Conservation (phyloP, 768 basidiomycete genomes). For the Termitomyces heimii region DNA sequence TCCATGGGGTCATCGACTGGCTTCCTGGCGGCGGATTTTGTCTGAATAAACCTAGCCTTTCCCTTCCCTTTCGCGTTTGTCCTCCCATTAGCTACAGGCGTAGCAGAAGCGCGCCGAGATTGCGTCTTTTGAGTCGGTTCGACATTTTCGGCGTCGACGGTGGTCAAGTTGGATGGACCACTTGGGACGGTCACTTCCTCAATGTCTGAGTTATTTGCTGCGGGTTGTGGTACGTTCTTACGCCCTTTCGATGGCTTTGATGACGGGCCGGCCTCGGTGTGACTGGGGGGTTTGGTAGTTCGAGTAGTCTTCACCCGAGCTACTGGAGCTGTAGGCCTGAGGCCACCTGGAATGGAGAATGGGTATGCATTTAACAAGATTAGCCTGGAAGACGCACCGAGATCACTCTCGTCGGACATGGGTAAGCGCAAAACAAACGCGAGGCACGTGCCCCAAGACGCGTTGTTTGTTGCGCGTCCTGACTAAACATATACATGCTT, state of each 20-base stretch:
- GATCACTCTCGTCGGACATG: constrained; percentile 16
- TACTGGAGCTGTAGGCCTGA: constrained; percentile 9
- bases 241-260: constrained; percentile 13
- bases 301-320: constrained; percentile 5
- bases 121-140: constrained; percentile 1
- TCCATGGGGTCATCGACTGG: constrained; percentile 16
- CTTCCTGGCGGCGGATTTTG: constrained; percentile 11
- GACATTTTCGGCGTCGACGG: not conserved
- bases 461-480: constrained; percentile 1
- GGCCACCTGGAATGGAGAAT: constrained; percentile 11
- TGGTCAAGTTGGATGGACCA: constrained; percentile 7
- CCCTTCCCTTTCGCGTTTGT: constrained; percentile 24
- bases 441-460: constrained; percentile 13
- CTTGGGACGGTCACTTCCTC: constrained; percentile 6
- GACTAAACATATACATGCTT: not conserved
- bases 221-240: constrained; percentile 3
- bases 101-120: constrained; percentile 1
- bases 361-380: not conserved
- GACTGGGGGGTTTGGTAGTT: constrained; percentile 6
- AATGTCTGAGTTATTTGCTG: constrained; percentile 13
- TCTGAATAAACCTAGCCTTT: constrained; percentile 24
- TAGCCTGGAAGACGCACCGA: constrained; percentile 10
- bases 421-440: constrained; percentile 14
- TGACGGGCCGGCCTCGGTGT: constrained; percentile 14
- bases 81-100: constrained; percentile 19